Evolutionary conservation across 371 early-diverging fungal genomes (phyloP), one percentile per base, ranked within the genome.

Genomic region (Rhizomucor pusillus): DNA sequence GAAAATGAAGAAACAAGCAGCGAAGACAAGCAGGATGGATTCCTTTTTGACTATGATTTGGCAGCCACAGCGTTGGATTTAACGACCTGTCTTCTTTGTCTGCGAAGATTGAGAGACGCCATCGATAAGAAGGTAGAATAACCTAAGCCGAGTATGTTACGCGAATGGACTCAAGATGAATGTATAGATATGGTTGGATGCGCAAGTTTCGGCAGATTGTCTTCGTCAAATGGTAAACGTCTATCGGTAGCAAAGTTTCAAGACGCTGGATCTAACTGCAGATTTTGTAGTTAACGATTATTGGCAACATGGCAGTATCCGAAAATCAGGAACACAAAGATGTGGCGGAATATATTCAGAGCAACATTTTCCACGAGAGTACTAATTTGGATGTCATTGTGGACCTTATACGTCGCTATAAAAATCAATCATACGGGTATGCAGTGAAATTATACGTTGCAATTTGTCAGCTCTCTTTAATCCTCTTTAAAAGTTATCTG

Each of bases 331-430:
- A 86, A 18, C 77, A 73, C 46, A 67, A 70, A 0, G 84, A 86
- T 7, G 72, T 79, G 0, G 79, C 89, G 5, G 82, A 80, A 18
- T 78, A 81, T 60, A 76, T 89, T 39, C 91, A 86, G 56, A 79
- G 77, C 56, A 89, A 89, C 41, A 53, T 90, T 22, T 89, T 82
- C 51, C 85, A 90, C 50, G 89, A 89, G 33, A 80, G 84, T 19
- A 65, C 79, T 0, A 77, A 80, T 0, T 58, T 89, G 7, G 89
- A 90, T 40, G 37, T 85, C 12, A 67, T 88, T 47, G 52, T 76
- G 18, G 71, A 78, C 3, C 54, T 87, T 18, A 56, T 79, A 1
- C 66, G 67, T 23, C 49, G 50, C 9, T 84, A 79, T 60, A 77
- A 56, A 12, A 55, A 33, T 2, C 86, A 83, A 49, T 78, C 80